These are phyloP conservation scores for Mycena alexandri DNA, from an alignment of 768 basidiomycete genomes.

Conservation along the genomic window DNA sequence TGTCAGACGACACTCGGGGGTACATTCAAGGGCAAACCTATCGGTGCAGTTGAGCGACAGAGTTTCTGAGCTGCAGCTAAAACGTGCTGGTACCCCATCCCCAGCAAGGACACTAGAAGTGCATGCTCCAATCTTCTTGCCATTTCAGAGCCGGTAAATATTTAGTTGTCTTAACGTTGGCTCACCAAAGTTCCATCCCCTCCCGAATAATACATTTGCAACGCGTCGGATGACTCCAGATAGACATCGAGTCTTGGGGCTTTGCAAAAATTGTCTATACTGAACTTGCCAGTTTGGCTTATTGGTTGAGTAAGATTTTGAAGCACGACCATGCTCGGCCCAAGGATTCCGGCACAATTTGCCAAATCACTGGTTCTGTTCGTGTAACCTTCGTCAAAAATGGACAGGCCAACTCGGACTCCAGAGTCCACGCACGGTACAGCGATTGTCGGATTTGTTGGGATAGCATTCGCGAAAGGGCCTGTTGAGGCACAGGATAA, in stretches of 20 bases:
- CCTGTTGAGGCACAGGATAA: constrained; percentile 2
- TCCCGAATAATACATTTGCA: constrained; percentile 6
- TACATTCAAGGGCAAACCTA: background rate
- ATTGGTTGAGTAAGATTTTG: constrained; percentile 19
- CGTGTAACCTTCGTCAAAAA: background rate
- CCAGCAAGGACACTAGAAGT: background rate
- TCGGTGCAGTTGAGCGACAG: constrained; percentile 12
- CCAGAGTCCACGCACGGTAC: constrained; percentile 9
- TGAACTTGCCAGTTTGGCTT: background rate
- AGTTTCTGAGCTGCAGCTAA: background rate
- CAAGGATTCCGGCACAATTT: constrained; percentile 17
- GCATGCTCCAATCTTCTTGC: background rate
- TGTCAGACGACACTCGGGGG: background rate
- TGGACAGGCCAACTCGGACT: no score
- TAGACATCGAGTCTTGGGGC: constrained; percentile 14
- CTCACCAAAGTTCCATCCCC: constrained; percentile 19
- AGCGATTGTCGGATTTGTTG: constrained; percentile 4
- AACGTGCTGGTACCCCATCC: background rate
- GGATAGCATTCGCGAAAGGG: background rate
- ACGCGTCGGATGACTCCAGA: constrained; percentile 4
- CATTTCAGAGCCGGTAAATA: background rate
- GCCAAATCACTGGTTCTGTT: constrained; percentile 15
- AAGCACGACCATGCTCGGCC: constrained; percentile 5
- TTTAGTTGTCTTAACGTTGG: background rate
- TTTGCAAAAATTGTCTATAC: constrained; percentile 12